Evolutionary conservation across 2,329 filamentous ascomycete genomes (phyloP).

Genomic region (Passalora sequoiae): DNA sequence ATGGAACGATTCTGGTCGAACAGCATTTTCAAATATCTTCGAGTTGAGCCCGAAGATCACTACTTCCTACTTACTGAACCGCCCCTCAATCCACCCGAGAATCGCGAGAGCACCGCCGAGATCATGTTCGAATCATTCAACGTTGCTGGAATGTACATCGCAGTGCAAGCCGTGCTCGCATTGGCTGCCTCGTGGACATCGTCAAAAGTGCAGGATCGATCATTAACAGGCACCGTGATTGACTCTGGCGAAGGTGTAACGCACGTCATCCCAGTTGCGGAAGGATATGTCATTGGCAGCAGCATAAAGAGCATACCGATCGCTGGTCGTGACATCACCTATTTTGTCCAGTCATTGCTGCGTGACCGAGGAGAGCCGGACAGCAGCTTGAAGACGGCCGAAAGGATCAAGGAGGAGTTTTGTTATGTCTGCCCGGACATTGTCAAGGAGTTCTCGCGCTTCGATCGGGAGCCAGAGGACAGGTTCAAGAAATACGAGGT

Average conservation of each 20-base stretch:
- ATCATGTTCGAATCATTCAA: conserved; percentile 99
- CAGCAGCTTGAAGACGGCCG: conserved; percentile 92
- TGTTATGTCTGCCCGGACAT: conserved; percentile 99
- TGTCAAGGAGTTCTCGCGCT: conserved; percentile 94
- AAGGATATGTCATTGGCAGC: conserved; percentile 97
- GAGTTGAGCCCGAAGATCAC: conserved; percentile 97
- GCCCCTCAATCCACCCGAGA: conserved; percentile 96
- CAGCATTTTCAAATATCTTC: conserved; percentile 98
- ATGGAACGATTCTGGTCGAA: conserved; percentile 99
- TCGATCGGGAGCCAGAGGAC: conserved; percentile 79
- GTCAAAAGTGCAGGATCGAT: conserved; percentile 93
- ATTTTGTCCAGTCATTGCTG: conserved; percentile 94
- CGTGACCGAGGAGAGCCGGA: conserved; percentile 95
- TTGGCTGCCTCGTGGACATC: conserved; percentile 98
- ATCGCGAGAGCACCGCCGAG: conserved; percentile 97
- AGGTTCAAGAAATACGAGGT: conserved; percentile 89
- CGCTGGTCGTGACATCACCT: conserved; percentile 95
- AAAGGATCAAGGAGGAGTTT: conserved; percentile 97
- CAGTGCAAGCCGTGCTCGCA: conserved; percentile 93
- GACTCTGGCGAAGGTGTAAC: conserved; percentile 98
- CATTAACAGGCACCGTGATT: conserved; percentile 93
- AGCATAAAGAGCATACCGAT: conserved; percentile 99
- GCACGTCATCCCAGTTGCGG: conserved; percentile 96
- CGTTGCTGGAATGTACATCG: conserved; percentile 97
- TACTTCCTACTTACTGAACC: conserved; percentile 97